These are phyloP conservation scores for Coriolopsis trogii DNA, from an alignment of 1,284 basidiomycete genomes.

Conservation along the genomic window DNA sequence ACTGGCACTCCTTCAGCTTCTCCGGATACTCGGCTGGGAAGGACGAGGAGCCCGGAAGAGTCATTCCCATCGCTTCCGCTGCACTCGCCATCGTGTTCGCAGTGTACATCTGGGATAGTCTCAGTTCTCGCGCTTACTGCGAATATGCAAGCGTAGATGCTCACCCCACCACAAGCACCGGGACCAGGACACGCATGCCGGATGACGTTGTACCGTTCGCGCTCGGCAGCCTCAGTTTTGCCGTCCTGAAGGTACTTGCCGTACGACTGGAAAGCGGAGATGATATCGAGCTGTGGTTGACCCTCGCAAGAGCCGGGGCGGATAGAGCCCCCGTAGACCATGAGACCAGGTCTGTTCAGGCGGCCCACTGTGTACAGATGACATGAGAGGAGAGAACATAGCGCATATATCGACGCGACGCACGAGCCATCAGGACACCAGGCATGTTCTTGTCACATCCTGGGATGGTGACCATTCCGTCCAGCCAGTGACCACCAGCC, in stretches of 20 bases:
- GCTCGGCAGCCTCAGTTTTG: constrained; percentile 81
- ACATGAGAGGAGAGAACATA: neutral
- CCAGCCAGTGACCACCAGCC: constrained; percentile 97
- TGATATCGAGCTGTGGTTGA: constrained; percentile 84
- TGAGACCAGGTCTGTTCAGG: constrained; percentile 91
- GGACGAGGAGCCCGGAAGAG: constrained; percentile 94
- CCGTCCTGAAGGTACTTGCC: constrained; percentile 92
- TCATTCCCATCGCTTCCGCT: constrained; percentile 92
- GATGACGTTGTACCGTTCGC: constrained; percentile 80
- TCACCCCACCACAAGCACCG: constrained; percentile 93
- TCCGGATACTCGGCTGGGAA: constrained; percentile 93
- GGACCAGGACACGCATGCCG: constrained; percentile 94
- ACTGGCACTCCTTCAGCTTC: constrained; percentile 83
- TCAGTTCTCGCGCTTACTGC: constrained; percentile 12
- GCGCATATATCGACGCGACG: constrained; percentile 42
- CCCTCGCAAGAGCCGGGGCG: constrained; percentile 87
- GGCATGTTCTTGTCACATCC: constrained; percentile 99
- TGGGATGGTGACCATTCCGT: constrained; percentile 95
- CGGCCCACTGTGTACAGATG: constrained; percentile 67
- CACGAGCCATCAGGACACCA: constrained; percentile 90
- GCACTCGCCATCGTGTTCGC: constrained; percentile 97
- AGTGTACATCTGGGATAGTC: constrained; percentile 78
- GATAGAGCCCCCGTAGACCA: constrained; percentile 98
- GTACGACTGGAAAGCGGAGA: constrained; percentile 95
- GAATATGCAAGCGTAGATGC: constrained; percentile 40